phyloP scores from a whole-genome alignment of 2,329 filamentous ascomycete species.

The Paecilomyces formosus region DNA sequence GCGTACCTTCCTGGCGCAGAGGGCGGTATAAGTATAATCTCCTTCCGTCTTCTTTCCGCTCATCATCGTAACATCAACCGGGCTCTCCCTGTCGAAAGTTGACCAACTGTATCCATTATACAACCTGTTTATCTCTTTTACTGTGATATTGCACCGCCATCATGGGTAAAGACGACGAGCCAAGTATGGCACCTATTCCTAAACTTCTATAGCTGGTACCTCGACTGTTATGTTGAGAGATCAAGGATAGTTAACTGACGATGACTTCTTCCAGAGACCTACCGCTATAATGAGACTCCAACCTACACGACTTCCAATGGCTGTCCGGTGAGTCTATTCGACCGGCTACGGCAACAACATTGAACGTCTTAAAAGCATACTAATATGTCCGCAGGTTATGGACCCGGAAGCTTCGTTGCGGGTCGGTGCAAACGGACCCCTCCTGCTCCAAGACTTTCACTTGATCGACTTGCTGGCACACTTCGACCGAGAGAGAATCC shows the following conservation, averaged over 20 bases:
- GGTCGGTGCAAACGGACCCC: constrained; percentile 49
- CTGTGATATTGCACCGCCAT: constrained; percentile 7
- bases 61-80: background rate
- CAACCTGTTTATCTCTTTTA: background rate
- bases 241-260: background rate
- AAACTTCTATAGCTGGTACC: background rate
- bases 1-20: background rate
- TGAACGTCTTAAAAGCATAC: constrained; percentile 3
- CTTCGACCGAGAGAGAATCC: constrained; percentile 34
- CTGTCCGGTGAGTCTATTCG: constrained; percentile 33
- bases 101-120: background rate
- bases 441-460: constrained; percentile 59
- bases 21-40: background rate
- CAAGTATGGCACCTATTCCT: constrained; percentile 13
- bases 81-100: background rate
- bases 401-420: constrained; percentile 48
- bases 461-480: constrained; percentile 53
- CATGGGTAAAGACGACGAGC: constrained; percentile 32
- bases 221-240: background rate
- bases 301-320: constrained; percentile 56
- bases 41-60: background rate
- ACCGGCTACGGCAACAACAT: background rate
- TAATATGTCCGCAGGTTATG: constrained; percentile 31
- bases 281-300: constrained; percentile 51
- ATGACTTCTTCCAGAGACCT: constrained; percentile 21